Evolutionary conservation across 345 rosid species (phyloP).

Genomic region (Euphorbia tirucalli): DNA sequence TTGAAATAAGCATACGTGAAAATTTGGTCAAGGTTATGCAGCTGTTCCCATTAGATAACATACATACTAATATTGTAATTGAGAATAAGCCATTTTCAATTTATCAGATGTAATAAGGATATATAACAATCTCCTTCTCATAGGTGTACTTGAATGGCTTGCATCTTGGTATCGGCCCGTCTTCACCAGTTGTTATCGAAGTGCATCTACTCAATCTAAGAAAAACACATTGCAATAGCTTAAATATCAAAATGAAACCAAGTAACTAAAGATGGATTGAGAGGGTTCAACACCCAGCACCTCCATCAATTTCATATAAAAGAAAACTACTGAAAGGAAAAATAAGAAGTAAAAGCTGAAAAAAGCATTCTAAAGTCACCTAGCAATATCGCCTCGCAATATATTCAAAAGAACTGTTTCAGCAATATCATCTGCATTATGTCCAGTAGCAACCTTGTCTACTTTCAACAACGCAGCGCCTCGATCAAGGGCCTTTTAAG

Average conservation of each 20-base stretch:
- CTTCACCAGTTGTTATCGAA: conserved; percentile 86
- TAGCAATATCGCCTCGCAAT: conserved; percentile 87
- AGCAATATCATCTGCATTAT: conserved; percentile 96
- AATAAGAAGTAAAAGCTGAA: background rate
- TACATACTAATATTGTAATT: background rate
- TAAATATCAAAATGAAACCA: background rate
- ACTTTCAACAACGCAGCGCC: conserved; percentile 86
- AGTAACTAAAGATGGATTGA: no score
- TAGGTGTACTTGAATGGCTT: conserved; percentile 94
- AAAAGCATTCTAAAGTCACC: conserved; percentile 40
- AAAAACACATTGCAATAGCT: background rate
- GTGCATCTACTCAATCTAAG: conserved; percentile 87
- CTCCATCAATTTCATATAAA: no score
- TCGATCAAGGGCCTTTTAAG: conserved; percentile 83
- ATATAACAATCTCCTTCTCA: conserved; percentile 97
- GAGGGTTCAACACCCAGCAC: no score
- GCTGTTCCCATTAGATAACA: conserved; percentile 4
- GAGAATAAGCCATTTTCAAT: conserved; percentile 5
- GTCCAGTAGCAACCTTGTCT: conserved; percentile 88
- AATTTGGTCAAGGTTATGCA: conserved; percentile 50
- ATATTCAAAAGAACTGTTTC: conserved; percentile 90
- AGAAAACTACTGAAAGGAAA: background rate
- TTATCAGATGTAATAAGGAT: conserved; percentile 44
- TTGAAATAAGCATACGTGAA: conserved; percentile 95
- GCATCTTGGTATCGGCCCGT: conserved; percentile 95